Evolutionary conservation across 23 red algal species (phyloP).

Genomic region (Chondrus crispus): DNA sequence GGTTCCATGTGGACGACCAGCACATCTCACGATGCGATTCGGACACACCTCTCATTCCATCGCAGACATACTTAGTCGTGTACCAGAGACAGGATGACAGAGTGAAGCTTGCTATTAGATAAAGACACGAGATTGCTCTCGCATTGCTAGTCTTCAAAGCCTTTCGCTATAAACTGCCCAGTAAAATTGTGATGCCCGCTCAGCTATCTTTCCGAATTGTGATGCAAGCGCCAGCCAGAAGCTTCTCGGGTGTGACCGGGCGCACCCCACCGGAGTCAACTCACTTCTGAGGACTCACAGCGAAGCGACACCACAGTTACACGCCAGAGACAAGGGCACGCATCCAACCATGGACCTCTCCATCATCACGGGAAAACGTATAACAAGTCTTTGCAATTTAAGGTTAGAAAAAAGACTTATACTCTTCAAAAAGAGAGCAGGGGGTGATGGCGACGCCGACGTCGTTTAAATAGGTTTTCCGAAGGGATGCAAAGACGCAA

Average conservation of each 20-base stretch:
- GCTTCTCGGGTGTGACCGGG: not conserved
- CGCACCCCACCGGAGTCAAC: not conserved
- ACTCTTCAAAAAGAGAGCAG: not conserved
- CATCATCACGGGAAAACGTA: conserved; percentile 47
- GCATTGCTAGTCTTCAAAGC: not conserved
- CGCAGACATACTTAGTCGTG: conserved; percentile 1
- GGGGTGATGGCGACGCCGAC: not conserved
- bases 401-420: conserved; percentile 82
- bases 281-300: conserved; percentile 36
- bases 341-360: conserved; percentile 30
- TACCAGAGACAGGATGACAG: conserved; percentile 15
- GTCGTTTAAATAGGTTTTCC: not conserved
- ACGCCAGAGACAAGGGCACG: conserved; percentile 33
- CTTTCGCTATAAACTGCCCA: not conserved
- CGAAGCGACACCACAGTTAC: not conserved
- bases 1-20: conserved; percentile 59
- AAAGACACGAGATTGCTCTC: not conserved
- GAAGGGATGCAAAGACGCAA: too few species aligned
- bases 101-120: not conserved
- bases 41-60: not conserved
- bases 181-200: not conserved
- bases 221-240: conserved; percentile 37
- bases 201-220: conserved; percentile 69
- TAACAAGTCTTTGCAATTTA: conserved; percentile 67
- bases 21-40: not conserved